A percentile compares a stretch with the other conserved stretches of the same genome.
Conservation (phyloP, 129 eudicot genomes). For the Ambrosia trifida region DNA sequence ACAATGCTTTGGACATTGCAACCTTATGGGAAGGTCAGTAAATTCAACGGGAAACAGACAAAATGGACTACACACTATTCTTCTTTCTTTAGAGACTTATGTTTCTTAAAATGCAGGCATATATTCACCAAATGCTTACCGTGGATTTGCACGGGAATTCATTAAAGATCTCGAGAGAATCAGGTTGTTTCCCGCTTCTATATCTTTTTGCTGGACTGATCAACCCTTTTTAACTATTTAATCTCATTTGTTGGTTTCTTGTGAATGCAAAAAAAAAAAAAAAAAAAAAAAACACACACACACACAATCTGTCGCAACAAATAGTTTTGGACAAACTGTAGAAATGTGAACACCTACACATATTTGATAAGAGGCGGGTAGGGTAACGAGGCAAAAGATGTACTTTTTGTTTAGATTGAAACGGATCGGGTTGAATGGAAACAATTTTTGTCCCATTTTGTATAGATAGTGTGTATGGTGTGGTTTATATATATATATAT, state of each 20-base stretch:
- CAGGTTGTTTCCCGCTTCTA: conserved; percentile 41
- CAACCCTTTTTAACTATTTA: not conserved
- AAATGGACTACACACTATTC: not conserved
- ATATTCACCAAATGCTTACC: conserved; percentile 97
- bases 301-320: not conserved
- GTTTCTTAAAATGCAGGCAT: conserved; percentile 57
- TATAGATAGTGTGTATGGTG: not conserved
- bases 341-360: not conserved
- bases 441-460: not conserved
- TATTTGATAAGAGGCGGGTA: not conserved
- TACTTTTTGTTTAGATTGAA: not conserved
- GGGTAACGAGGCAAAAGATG: not conserved
- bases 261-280: not conserved
- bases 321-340: not conserved
- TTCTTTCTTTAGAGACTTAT: not conserved
- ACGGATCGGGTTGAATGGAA: not conserved
- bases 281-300: too few species aligned
- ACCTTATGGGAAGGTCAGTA: not conserved
- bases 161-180: conserved; percentile 93
- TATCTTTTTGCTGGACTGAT: not conserved
- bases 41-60: not conserved
- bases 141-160: conserved; percentile 99
- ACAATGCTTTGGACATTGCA: not conserved
- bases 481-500: not conserved
- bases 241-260: not conserved